These are phyloP conservation scores for Aspergillus sp. DNA, from an alignment of 2,329 filamentous ascomycete genomes.

Conservation along the genomic window DNA sequence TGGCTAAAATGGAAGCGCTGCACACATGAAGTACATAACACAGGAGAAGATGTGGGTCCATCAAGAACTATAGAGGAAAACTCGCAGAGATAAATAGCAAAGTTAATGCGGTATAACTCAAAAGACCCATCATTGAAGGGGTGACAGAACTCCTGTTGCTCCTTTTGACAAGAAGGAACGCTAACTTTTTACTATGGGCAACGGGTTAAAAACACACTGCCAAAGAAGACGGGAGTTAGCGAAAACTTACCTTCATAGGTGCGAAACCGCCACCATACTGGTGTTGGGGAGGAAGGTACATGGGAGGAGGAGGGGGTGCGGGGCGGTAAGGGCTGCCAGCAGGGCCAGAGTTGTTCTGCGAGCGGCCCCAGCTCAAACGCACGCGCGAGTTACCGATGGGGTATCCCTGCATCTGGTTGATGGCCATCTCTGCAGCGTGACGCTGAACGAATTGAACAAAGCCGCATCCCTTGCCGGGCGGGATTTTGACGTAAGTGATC, in stretches of 20 bases:
- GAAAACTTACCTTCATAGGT: conserved; percentile 62
- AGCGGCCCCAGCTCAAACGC: conserved; percentile 94
- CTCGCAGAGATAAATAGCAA: conserved; percentile 37
- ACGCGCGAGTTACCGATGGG: conserved; percentile 98
- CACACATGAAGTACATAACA: conserved; percentile 43
- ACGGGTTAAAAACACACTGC: conserved; percentile 2
- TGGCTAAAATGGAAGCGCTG: conserved; percentile 41
- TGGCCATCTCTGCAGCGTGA: conserved; percentile 98
- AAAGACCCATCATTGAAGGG: conserved; percentile 43
- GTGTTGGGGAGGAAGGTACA: conserved; percentile 67
- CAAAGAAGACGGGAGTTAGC: background rate
- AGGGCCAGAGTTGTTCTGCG: conserved; percentile 96
- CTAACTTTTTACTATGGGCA: conserved; percentile 31
- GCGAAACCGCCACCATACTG: conserved; percentile 63
- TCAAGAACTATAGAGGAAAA: conserved; percentile 44
- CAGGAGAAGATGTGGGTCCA: conserved; percentile 40
- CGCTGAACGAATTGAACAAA: conserved; percentile 99
- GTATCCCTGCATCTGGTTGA: conserved; percentile 99
- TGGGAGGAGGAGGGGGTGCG: conserved; percentile 72
- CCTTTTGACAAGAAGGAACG: conserved; percentile 42
- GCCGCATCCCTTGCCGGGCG: conserved; percentile 96
- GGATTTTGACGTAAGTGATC: conserved; percentile 99
- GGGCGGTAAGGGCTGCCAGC: conserved; percentile 96
- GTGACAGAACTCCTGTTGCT: conserved; percentile 44
- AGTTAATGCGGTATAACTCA: conserved; percentile 35